phyloP scores from a whole-genome alignment of 2,329 filamentous ascomycete genomes.

The Aspergillus spinulosporus region DNA sequence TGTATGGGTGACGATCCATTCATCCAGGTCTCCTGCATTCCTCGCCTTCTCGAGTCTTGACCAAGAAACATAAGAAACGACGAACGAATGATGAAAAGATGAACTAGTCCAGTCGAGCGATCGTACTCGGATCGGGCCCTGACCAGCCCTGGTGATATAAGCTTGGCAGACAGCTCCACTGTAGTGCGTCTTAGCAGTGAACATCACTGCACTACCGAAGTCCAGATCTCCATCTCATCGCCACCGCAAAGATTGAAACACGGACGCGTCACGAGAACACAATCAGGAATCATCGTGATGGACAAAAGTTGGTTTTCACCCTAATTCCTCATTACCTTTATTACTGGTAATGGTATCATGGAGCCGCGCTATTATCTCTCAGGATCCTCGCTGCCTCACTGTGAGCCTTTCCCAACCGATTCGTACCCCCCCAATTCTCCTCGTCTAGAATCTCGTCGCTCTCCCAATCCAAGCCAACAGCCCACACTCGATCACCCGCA shows the following conservation, averaged over 20 bases:
- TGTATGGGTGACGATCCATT: neutral
- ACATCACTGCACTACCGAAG: neutral
- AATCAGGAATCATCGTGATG: neutral
- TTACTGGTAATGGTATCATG: neutral
- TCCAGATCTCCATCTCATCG: neutral
- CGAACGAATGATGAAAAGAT: neutral
- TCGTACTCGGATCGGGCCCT: slow-evolving; percentile 1
- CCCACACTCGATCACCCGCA: slow-evolving; percentile 13
- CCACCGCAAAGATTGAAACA: neutral
- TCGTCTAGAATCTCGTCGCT: slow-evolving; percentile 15
- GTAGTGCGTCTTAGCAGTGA: neutral
- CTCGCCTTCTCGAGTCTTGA: neutral
- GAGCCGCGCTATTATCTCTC: neutral
- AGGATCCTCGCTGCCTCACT: slow-evolving; percentile 9
- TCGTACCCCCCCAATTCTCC: slow-evolving; percentile 13
- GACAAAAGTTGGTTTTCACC: neutral
- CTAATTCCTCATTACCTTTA: neutral
- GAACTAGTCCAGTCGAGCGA: neutral
- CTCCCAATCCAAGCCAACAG: slow-evolving; percentile 18
- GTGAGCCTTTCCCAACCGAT: slow-evolving; percentile 18
- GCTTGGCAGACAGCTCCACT: neutral
- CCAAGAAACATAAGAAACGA: no score
- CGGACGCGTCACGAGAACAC: no score
- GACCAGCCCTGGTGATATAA: neutral
- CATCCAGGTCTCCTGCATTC: neutral